A percentile compares a stretch with the other conserved stretches of the same genome.
These are phyloP conservation scores for Pleurozium schreberi DNA, from an alignment of 225 moss, liverwort and hornwort species.

Conservation along the genomic window DNA sequence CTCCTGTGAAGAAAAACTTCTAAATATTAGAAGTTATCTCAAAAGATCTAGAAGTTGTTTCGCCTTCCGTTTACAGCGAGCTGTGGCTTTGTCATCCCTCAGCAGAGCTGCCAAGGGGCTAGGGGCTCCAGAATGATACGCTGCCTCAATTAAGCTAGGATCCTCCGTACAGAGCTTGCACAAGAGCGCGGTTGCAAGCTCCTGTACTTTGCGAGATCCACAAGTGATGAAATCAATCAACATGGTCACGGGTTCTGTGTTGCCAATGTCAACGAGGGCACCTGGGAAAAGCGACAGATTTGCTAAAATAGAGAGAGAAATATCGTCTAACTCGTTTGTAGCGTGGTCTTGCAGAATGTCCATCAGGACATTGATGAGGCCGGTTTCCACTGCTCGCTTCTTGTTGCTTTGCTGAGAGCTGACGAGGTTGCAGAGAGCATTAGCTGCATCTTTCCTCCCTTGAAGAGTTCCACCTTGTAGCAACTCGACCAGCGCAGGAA, in stretches of 20 bases:
- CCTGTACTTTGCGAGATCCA: slow-evolving; percentile 4
- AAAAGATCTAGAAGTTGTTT: slow-evolving; percentile 1
- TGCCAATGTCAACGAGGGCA: neutral
- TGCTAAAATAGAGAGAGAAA: slow-evolving; percentile 7
- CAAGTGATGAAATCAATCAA: slow-evolving; percentile 5
- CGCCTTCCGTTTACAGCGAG: slow-evolving; percentile 24
- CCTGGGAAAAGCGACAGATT: neutral
- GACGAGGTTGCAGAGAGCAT: slow-evolving; percentile 35
- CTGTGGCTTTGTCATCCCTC: neutral
- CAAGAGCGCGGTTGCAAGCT: slow-evolving; percentile 20
- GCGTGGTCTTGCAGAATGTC: slow-evolving; percentile 5
- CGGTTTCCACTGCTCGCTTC: slow-evolving; percentile 6
- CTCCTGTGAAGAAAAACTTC: neutral
- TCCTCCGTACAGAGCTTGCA: slow-evolving; percentile 11
- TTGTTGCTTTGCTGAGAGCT: slow-evolving; percentile 18
- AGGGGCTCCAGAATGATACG: neutral
- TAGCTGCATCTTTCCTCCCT: slow-evolving; percentile 30
- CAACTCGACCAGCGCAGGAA: slow-evolving; percentile 23
- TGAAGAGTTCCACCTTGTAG: slow-evolving; percentile 3
- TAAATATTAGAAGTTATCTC: neutral
- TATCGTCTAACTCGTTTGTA: slow-evolving; percentile 2
- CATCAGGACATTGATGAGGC: neutral
- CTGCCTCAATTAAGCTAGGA: neutral
- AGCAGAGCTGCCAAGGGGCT: neutral
- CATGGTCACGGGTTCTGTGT: neutral